These are phyloP conservation scores for Gracilariopsis chorda DNA, from an alignment of 23 red algal genomes.

Conservation along the genomic window DNA sequence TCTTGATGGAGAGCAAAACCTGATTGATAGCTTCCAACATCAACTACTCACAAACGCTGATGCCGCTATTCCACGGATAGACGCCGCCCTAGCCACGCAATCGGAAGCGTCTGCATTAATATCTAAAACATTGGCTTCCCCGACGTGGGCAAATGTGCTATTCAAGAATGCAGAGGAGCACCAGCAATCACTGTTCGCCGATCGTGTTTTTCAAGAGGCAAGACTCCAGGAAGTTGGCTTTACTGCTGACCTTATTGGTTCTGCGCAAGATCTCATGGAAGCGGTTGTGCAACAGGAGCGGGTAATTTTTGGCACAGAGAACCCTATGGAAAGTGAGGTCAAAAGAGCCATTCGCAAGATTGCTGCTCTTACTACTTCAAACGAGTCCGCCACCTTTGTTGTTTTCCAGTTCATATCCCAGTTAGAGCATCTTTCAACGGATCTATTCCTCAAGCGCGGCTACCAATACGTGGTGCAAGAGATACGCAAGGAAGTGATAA, in stretches of 20 bases:
- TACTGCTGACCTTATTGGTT: neutral
- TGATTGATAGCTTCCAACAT: neutral
- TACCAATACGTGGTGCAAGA: neutral
- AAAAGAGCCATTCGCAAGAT: neutral
- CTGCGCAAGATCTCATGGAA: neutral
- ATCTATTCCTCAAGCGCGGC: neutral
- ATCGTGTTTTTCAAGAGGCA: neutral
- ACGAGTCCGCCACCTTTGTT: neutral
- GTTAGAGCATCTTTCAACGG: neutral
- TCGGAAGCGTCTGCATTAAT: neutral
- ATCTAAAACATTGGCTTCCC: neutral
- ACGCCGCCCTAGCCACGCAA: neutral
- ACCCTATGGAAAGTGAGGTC: neutral
- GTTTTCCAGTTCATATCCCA: neutral
- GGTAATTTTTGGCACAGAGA: neutral
- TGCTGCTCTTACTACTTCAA: neutral
- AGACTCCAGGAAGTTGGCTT: neutral
- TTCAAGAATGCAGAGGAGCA: neutral
- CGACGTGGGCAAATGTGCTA: neutral
- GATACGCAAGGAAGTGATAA: neutral
- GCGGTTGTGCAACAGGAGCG: neutral
- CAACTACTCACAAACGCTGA: conserved; percentile 5
- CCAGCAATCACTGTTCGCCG: neutral
- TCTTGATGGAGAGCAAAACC: neutral
- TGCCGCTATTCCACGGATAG: conserved; percentile 7